Evolutionary conservation across 345 rosid genomes (phyloP).

Genomic region (Luvunga scandens): DNA sequence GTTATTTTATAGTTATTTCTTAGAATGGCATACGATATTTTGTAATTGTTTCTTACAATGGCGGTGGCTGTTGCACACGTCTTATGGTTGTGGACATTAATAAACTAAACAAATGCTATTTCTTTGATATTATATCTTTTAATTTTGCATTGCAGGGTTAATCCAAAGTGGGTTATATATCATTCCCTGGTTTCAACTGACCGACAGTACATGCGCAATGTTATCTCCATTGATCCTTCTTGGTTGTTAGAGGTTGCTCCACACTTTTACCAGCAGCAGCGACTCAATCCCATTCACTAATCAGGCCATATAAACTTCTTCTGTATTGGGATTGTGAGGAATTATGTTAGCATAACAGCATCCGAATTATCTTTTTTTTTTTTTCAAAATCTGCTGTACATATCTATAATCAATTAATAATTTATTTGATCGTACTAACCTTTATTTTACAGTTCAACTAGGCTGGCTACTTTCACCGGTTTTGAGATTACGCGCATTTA

Average conservation of each 20-base stretch:
- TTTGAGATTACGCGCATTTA: background rate
- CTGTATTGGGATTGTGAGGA: background rate
- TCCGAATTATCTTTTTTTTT: background rate
- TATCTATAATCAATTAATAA: background rate
- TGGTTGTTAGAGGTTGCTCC: slow-evolving; percentile 87
- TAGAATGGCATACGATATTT: background rate
- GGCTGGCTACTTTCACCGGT: no score
- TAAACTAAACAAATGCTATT: background rate
- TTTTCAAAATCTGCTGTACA: background rate
- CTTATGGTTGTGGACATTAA: background rate
- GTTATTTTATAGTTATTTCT: background rate
- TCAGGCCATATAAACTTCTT: background rate
- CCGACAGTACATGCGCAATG: slow-evolving; percentile 84
- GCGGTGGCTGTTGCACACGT: no score
- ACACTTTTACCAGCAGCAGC: slow-evolving; percentile 63
- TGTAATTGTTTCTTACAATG: background rate
- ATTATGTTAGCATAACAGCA: background rate
- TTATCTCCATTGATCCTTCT: slow-evolving; percentile 67
- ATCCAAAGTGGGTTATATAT: slow-evolving; percentile 88
- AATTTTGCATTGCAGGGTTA: slow-evolving; percentile 55
- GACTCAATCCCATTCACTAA: slow-evolving; percentile 30
- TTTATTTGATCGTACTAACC: background rate
- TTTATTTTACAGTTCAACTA: no score
- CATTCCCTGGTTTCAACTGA: slow-evolving; percentile 87
- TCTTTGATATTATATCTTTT: background rate